phyloP scores from a whole-genome alignment of 768 basidiomycete species.

The Pulveroboletus frians region DNA sequence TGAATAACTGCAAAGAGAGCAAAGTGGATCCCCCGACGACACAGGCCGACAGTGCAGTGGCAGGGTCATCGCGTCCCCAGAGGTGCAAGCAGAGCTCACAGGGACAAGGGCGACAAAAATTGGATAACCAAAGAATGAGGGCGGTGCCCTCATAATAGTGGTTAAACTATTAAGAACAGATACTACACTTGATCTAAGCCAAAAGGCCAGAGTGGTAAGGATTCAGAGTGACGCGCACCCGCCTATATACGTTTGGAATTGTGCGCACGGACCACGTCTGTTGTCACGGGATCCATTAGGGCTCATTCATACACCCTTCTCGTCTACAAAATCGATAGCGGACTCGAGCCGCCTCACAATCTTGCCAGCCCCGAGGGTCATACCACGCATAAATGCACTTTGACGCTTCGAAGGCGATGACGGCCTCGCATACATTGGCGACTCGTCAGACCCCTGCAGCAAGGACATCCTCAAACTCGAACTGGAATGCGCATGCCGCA shows the following conservation, averaged over 20 bases:
- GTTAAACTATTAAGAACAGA: conserved; percentile 63
- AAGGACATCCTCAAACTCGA: conserved; percentile 22
- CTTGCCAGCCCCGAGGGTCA: conserved; percentile 33
- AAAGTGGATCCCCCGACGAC: conserved; percentile 52
- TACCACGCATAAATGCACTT: conserved; percentile 28
- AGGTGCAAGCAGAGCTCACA: conserved; percentile 41
- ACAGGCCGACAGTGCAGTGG: conserved; percentile 43
- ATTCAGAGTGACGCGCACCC: fast-evolving
- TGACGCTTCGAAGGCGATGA: conserved; percentile 24
- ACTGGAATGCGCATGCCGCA: conserved; percentile 24
- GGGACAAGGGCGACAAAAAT: conserved; percentile 27
- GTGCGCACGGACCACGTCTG: conserved; percentile 19
- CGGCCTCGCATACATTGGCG: not conserved
- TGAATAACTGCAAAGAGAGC: conserved; percentile 16
- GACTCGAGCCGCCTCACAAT: conserved; percentile 37
- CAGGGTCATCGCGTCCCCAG: conserved; percentile 37
- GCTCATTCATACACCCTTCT: conserved; percentile 3
- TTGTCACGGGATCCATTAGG: not conserved
- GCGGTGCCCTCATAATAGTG: conserved; percentile 56
- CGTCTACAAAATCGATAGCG: conserved; percentile 40
- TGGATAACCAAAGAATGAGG: conserved; percentile 52
- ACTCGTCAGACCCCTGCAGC: conserved; percentile 13
- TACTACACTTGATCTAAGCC: conserved; percentile 74
- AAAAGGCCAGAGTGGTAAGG: conserved; percentile 45
- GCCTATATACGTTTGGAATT: conserved; percentile 8